Conservation (phyloP, 1,284 basidiomycete genomes). For the Puccinia hordei region DNA sequence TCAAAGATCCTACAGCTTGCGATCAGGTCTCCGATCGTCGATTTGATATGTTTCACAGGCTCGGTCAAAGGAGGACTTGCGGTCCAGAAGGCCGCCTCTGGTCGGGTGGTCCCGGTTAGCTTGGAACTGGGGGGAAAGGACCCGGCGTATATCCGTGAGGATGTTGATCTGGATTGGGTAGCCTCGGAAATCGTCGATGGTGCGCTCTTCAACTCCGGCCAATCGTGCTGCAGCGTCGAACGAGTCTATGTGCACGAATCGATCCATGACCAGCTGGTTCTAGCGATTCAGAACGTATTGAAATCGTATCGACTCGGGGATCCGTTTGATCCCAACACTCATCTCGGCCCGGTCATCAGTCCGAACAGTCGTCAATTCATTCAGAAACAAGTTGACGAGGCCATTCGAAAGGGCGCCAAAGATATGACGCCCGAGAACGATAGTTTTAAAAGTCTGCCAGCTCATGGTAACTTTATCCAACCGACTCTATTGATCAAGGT, state of each 20-base stretch:
- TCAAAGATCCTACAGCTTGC: constrained; percentile 63
- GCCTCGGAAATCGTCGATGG: constrained; percentile 87
- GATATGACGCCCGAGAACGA: constrained; percentile 70
- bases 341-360: constrained; percentile 87
- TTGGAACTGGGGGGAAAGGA: constrained; percentile 91
- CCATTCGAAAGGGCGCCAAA: constrained; percentile 75
- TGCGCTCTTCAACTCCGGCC: constrained; percentile 93
- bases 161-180: constrained; percentile 81
- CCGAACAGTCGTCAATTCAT: constrained; percentile 79
- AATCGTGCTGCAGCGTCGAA: constrained; percentile 85
- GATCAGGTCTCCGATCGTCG: constrained; percentile 70
- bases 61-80: constrained; percentile 67
- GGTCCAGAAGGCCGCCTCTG: constrained; percentile 75
- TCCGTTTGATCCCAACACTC: constrained; percentile 72
- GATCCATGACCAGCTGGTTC: constrained; percentile 77
- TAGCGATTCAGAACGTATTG: constrained; percentile 22
- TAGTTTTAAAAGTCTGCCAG: constrained; percentile 69
- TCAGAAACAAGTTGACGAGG: constrained; percentile 79
- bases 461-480: constrained; percentile 74
- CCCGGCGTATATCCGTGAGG: constrained; percentile 84
- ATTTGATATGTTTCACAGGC: constrained; percentile 88
- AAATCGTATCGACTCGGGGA: constrained; percentile 76
- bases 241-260: constrained; percentile 89
- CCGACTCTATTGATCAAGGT: constrained; percentile 87
- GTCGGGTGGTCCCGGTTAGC: constrained; percentile 59